Conservation (phyloP, 768 basidiomycete species). For the Serendipita indica region DNA sequence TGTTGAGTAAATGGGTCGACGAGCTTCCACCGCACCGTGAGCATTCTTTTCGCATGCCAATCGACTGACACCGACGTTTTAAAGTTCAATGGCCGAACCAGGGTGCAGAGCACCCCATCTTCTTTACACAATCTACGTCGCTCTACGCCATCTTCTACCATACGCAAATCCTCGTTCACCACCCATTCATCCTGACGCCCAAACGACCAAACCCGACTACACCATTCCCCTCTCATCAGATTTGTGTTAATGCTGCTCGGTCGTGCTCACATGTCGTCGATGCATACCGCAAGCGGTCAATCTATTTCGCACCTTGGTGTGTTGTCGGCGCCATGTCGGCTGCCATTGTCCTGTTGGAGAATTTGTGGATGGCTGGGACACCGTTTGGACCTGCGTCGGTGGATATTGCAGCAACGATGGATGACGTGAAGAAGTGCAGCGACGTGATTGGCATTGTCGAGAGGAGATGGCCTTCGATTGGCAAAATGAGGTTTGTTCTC, state of each 20-base stretch:
- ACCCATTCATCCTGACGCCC: constrained; percentile 59
- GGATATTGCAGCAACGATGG: constrained; percentile 37
- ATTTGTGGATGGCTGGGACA: constrained; percentile 44
- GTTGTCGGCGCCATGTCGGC: constrained; percentile 32
- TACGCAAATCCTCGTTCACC: constrained; percentile 58
- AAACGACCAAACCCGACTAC: constrained; percentile 33
- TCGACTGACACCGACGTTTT: constrained; percentile 18
- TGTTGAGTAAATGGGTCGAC: constrained; percentile 58
- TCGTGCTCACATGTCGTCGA: constrained; percentile 62
- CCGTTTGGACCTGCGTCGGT: constrained; percentile 29
- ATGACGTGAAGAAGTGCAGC: constrained; percentile 46
- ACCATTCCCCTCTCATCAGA: constrained; percentile 50
- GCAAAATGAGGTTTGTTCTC: constrained; percentile 4
- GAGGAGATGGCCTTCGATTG: constrained; percentile 13
- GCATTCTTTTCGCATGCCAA: constrained; percentile 17
- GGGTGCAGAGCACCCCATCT: constrained; percentile 30
- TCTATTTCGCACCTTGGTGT: constrained; percentile 22
- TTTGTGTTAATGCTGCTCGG: constrained; percentile 69
- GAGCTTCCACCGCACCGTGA: constrained; percentile 51
- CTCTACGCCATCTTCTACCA: constrained; percentile 48
- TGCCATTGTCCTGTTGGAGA: constrained; percentile 45
- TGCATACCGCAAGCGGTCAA: constrained; percentile 24
- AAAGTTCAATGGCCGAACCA: constrained; percentile 47
- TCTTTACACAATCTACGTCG: constrained; percentile 44
- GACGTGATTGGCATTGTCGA: constrained; percentile 33